Base-by-base conservation (phyloP, 208 protist genomes). In the Leptomonas pyrrhocoris region DNA sequence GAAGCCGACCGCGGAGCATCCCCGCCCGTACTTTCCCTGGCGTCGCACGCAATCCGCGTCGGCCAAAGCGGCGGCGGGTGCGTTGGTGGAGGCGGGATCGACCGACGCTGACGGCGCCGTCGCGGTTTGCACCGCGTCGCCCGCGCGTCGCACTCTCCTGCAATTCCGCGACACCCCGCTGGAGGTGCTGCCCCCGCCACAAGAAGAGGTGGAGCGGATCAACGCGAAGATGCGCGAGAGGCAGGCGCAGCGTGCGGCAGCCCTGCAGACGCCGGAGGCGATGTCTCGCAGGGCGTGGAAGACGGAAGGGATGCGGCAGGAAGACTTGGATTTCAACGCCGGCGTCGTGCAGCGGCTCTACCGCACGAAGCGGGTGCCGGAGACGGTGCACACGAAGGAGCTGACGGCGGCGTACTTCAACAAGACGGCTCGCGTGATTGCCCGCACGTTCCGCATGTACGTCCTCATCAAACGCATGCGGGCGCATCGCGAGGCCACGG, bases 311-410 rank as follows among this genome's bases (percentile, higher is more conserved):
- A 30, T 96, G 12, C 78, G 54, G 31, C 50, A 85, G 40, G 74
- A 88, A 50, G 86, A 96, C 68, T 73, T 96, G 43, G 88, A 96
- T 77, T 90, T 92, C 85, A 93, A 90, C 63, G 91, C 91, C 4
- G 84, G 82, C 27, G 78, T 96, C 13, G 77, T 96, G 68, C 91
- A 96, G 83, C 85, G 91, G n/a, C 23, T 82, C 34, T 88, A 83
- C 73, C 81, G 68, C 60, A 73, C 61, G 55, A 79, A 81, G 45
- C 73, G 58, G 27, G 65, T 76, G 25, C 63, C 40, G 13, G 68
- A 53, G 60, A 84, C 85, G 62, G 75, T 84, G 43, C 79, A 72
- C 59, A 86, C 80, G 19, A 65, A 65, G 55, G 73, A 82, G 67
- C 36, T 94, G n/a, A 86, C 79, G 19, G 61, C 64, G 6, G 74